Percentiles rank a stretch among this genome's conserved stretches.
phyloP scores from a whole-genome alignment of 495 filamentous ascomycete genomes.

The Sphaerosporella brunnea region DNA sequence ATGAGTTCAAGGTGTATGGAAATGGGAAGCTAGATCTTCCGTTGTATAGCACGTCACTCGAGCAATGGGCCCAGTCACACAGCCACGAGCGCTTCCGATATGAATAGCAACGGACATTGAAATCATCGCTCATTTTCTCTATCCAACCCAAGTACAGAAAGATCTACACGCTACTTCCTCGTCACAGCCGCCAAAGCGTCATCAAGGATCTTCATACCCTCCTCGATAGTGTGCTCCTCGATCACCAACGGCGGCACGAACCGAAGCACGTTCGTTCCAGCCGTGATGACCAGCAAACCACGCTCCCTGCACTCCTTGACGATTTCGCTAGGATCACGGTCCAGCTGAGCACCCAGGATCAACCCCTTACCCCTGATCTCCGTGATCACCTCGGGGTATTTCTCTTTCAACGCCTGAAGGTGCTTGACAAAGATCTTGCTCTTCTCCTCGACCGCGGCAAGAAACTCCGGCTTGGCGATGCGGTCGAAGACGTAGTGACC shows the following conservation, averaged over 20 bases:
- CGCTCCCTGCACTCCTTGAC: slow-evolving; percentile 74
- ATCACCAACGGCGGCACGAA: slow-evolving; percentile 75
- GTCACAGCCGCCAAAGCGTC: slow-evolving; percentile 43
- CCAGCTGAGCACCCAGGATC: slow-evolving; percentile 70
- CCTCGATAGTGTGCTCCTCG: slow-evolving; percentile 53
- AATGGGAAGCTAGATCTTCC: too few relatives aligned
- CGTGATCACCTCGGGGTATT: slow-evolving; percentile 51
- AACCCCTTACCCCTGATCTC: slow-evolving; percentile 72
- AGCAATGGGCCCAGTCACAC: too few relatives aligned
- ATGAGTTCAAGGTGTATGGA: too few relatives aligned
- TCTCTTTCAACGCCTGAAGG: slow-evolving; percentile 43
- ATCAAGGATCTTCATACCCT: slow-evolving; percentile 57
- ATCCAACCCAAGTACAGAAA: too few relatives aligned
- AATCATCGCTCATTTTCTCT: too few relatives aligned
- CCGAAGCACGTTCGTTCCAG: slow-evolving; percentile 69
- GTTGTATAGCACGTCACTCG: too few relatives aligned
- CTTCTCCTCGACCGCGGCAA: slow-evolving; percentile 45
- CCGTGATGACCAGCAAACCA: slow-evolving; percentile 78
- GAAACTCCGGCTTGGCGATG: slow-evolving; percentile 46
- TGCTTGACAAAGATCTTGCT: slow-evolving; percentile 43
- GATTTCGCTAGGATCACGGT: slow-evolving; percentile 46
- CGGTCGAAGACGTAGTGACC: slow-evolving; percentile 69
- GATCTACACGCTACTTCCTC: slow-evolving; percentile 2
- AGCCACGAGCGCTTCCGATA: too few relatives aligned
- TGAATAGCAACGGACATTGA: too few relatives aligned